Percentiles rank a stretch among this genome's conserved stretches.
These are phyloP conservation scores for Sinapis alba DNA, from an alignment of 441 rosid genomes.

Conservation along the genomic window DNA sequence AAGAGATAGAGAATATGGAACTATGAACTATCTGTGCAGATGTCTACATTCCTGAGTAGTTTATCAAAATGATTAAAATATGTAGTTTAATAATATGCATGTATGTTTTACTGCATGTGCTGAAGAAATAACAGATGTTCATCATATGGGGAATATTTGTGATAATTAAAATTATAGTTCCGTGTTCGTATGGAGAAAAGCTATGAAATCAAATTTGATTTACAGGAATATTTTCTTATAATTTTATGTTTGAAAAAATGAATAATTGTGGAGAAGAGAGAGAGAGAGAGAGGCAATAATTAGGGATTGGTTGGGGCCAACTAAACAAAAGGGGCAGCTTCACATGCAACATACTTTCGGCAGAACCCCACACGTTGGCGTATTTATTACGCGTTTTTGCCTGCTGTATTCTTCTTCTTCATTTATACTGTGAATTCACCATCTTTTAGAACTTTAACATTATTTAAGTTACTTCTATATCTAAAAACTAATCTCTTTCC, in stretches of 20 bases:
- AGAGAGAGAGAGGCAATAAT: conserved; percentile 10
- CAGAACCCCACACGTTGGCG: conserved; percentile 26
- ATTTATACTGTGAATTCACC: neutral
- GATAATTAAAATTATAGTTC: neutral
- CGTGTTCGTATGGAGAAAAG: neutral
- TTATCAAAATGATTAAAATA: neutral
- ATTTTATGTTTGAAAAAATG: neutral
- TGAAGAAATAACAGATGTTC: conserved; percentile 29
- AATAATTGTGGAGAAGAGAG: conserved; percentile 5
- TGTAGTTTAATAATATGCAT: neutral
- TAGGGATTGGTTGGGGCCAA: conserved; percentile 33
- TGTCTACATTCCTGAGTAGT: conserved; percentile 3
- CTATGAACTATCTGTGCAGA: neutral
- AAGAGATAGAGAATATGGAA: neutral
- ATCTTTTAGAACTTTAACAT: neutral
- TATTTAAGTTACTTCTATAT: neutral
- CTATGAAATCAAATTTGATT: neutral
- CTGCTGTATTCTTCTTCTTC: conserved; percentile 2
- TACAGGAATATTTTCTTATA: neutral
- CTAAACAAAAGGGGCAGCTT: conserved; percentile 21
- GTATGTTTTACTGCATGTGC: conserved; percentile 28
- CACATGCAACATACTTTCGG: conserved; percentile 35
- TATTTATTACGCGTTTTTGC: conserved; percentile 15
- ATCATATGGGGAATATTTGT: neutral
- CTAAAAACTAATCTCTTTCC: no score